Evolutionary conservation across 176 grass and related monocot genomes (phyloP).

Genomic region (Oryza longistaminata): DNA sequence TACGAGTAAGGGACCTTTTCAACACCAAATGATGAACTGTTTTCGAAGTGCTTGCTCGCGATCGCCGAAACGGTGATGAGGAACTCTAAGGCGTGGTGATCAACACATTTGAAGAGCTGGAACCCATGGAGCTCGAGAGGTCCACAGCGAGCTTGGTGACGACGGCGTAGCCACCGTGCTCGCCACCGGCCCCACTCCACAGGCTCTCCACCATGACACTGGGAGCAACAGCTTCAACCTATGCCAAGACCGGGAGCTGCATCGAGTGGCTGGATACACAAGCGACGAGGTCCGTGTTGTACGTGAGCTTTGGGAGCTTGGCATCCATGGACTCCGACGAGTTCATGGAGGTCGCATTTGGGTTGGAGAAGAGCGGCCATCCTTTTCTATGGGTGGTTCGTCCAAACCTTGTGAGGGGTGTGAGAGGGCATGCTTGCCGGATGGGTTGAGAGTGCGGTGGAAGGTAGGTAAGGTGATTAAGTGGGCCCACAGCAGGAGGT

Average conservation of each 20-base stretch:
- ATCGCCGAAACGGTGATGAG: neutral
- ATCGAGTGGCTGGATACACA: slow-evolving; percentile 36
- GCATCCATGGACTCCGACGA: neutral
- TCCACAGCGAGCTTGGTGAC: neutral
- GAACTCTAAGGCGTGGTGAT: slow-evolving; percentile 18
- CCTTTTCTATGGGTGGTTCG: slow-evolving; percentile 46
- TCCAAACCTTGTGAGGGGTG: neutral
- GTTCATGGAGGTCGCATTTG: slow-evolving; percentile 30
- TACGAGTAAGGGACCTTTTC: slow-evolving; percentile 36
- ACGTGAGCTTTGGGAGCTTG: slow-evolving; percentile 53
- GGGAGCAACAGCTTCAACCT: neutral
- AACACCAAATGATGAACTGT: neutral
- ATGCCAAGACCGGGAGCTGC: neutral
- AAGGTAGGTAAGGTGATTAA: neutral
- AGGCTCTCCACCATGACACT: slow-evolving; percentile 7
- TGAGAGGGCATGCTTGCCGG: neutral
- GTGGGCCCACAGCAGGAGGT: no score
- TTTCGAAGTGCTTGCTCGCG: neutral
- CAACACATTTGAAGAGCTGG: slow-evolving; percentile 27
- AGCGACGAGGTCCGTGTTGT: neutral
- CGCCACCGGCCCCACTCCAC: slow-evolving; percentile 39
- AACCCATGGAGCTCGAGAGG: slow-evolving; percentile 11
- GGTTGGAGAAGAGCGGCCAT: slow-evolving; percentile 11
- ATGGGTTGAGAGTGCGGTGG: neutral
- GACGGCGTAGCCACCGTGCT: neutral